phyloP scores from a whole-genome alignment of 176 grass and related monocot genomes.

The Bothriochloa decipiens region DNA sequence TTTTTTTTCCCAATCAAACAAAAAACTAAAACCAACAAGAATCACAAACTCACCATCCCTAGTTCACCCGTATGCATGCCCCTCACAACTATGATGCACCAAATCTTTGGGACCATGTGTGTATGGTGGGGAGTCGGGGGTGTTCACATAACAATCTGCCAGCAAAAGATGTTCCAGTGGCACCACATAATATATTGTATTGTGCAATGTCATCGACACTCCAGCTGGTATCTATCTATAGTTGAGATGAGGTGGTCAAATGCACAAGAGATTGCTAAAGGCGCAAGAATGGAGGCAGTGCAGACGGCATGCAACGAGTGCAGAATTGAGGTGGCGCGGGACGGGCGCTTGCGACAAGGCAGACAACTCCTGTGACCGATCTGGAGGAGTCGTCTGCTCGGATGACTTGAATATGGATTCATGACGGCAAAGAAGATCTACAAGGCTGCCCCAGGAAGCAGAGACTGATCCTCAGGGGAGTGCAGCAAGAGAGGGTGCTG shows the following conservation, averaged over 20 bases:
- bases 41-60: slow-evolving; percentile 1
- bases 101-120: not conserved
- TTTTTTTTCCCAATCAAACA: not conserved
- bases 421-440: no score
- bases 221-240: not conserved
- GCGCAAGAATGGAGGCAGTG: not conserved
- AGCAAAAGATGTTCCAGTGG: not conserved
- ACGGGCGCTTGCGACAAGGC: not conserved
- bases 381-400: no score
- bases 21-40: not conserved
- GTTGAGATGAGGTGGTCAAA: not conserved
- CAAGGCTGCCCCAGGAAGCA: no score
- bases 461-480: no score
- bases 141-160: not conserved
- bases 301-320: no score
- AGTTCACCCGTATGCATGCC: not conserved
- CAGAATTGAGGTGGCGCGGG: not conserved
- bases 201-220: not conserved
- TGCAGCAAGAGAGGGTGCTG: no score
- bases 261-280: not conserved
- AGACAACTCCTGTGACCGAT: not conserved
- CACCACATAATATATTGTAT: not conserved
- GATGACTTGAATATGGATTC: no score
- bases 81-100: not conserved
- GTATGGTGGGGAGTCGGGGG: not conserved